phyloP scores from a whole-genome alignment of 2,329 filamentous ascomycete species.

The Colletotrichum cordylinicola region DNA sequence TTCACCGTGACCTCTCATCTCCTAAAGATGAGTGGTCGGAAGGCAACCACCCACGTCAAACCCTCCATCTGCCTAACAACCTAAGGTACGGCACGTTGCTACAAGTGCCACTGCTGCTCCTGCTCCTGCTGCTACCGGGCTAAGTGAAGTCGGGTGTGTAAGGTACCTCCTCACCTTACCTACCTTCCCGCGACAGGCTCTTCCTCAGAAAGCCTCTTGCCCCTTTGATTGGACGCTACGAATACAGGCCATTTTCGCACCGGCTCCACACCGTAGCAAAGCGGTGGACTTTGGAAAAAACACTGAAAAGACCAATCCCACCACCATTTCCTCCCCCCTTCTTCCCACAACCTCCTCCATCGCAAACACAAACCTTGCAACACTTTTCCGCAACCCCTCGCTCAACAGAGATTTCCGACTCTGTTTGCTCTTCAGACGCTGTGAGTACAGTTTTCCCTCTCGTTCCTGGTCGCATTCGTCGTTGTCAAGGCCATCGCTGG shows the following conservation, averaged over 20 bases:
- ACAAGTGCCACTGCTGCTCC: neutral
- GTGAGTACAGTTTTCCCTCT: neutral
- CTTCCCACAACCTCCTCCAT: slow-evolving; percentile 16
- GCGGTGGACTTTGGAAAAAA: slow-evolving; percentile 6
- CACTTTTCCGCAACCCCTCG: neutral
- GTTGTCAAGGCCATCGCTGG: neutral
- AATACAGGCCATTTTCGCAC: slow-evolving; percentile 9
- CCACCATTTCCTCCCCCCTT: slow-evolving; percentile 13
- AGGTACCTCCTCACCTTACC: neutral
- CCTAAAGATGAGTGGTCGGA: neutral
- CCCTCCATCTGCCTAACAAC: neutral
- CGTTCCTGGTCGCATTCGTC: neutral
- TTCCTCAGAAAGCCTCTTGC: slow-evolving; percentile 10
- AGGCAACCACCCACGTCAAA: neutral
- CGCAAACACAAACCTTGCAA: slow-evolving; percentile 15
- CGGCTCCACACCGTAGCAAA: slow-evolving; percentile 14
- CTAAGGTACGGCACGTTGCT: neutral
- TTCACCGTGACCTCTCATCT: neutral
- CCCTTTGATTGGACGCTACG: slow-evolving; percentile 15
- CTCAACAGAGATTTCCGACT: slow-evolving; percentile 17
- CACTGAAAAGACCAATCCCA: slow-evolving; percentile 15
- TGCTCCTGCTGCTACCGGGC: neutral
- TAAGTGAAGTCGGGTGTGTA: neutral
- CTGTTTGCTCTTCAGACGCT: neutral
- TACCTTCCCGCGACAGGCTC: neutral